Evolutionary conservation across 2,329 filamentous ascomycete genomes (phyloP), one percentile per base, ranked within the genome.

Genomic region (Xylariaceae sp.): DNA sequence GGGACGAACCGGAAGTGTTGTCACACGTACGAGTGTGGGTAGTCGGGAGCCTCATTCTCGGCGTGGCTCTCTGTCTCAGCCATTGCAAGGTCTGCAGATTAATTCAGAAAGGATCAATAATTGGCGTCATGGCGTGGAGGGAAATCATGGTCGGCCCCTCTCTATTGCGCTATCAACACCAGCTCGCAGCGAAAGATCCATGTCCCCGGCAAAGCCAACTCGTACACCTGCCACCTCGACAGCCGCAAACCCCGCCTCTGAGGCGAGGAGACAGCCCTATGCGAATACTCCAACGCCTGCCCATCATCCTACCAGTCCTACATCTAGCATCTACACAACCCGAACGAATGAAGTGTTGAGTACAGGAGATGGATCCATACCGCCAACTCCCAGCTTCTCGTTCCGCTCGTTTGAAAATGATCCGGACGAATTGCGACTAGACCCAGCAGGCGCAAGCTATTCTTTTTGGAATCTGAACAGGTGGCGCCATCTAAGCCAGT

Each of bases 61-160:
- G 19, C 67, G 76, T 6, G 74, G 73, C 8, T 84, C 80, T 2
- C 64, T 84, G 2, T 64, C 61, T 24, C 61, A 64, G 39, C 64
- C 64, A 11, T 54, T 60, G 1, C 64, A 66, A 34, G 64, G 64
- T 11, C 54, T 60, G 1, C 65, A 66, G 33, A 44, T 64, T 16
- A 65, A 56, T 40, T 71, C 83, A 1, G 91, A 97, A 49, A 79
- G 87, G 13, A 96, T 96, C 50, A 75, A 94, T 50, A 86, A 81
- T 37, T 98, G 91, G 91, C 81, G 90, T 3, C 88, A 94, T 41
- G 74, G 73, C 16, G 69, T 81, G 15, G 65, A 63, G 41, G 55
- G 56, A 7, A 48, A 52, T 31, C 51, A 57, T 28, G 53, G 62
- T 9, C 62, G 68, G 13, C 61, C 64, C 1, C 62, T 60, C 37